Evolutionary conservation across 495 filamentous ascomycete genomes (phyloP).

Genomic region (Lasiosphaeris hirsuta): DNA sequence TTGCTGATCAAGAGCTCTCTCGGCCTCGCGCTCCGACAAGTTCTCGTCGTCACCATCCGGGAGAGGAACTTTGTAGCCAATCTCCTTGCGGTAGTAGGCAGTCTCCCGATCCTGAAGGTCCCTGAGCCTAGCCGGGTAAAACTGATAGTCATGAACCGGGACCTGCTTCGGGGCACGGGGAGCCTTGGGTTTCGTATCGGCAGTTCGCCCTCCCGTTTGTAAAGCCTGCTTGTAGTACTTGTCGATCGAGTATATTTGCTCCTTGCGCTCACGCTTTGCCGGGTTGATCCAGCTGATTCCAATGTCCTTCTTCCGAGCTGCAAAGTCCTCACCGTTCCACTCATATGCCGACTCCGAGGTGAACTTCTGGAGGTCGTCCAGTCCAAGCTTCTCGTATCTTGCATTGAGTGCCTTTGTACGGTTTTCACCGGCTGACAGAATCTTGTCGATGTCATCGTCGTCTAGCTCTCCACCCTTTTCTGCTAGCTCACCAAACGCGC

Average conservation of each 20-base stretch:
- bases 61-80: slow-evolving; percentile 85
- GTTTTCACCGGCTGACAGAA: slow-evolving; percentile 82
- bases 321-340: slow-evolving; percentile 97
- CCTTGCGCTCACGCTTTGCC: slow-evolving; percentile 96
- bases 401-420: slow-evolving; percentile 86
- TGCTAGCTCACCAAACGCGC: slow-evolving; percentile 53
- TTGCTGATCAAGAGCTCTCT: slow-evolving; percentile 81
- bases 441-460: slow-evolving; percentile 86
- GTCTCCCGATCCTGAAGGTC: slow-evolving; percentile 96
- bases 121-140: slow-evolving; percentile 77
- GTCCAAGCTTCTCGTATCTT: slow-evolving; percentile 94
- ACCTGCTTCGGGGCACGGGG: slow-evolving; percentile 93
- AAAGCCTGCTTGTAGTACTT: slow-evolving; percentile 96
- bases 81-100: slow-evolving; percentile 91
- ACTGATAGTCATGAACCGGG: slow-evolving; percentile 92
- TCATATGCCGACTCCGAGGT: slow-evolving; percentile 95
- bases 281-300: slow-evolving; percentile 98
- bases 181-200: slow-evolving; percentile 90
- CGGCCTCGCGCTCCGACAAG: slow-evolving; percentile 77
- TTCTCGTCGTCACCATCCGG: slow-evolving; percentile 81
- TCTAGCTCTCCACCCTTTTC: slow-evolving; percentile 61
- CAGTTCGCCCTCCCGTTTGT: slow-evolving; percentile 76
- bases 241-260: slow-evolving; percentile 96
- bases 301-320: slow-evolving; percentile 88
- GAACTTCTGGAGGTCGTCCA: slow-evolving; percentile 98